These are phyloP conservation scores for Fomitopsis pulvina DNA, from an alignment of 768 basidiomycete species.

Conservation along the genomic window DNA sequence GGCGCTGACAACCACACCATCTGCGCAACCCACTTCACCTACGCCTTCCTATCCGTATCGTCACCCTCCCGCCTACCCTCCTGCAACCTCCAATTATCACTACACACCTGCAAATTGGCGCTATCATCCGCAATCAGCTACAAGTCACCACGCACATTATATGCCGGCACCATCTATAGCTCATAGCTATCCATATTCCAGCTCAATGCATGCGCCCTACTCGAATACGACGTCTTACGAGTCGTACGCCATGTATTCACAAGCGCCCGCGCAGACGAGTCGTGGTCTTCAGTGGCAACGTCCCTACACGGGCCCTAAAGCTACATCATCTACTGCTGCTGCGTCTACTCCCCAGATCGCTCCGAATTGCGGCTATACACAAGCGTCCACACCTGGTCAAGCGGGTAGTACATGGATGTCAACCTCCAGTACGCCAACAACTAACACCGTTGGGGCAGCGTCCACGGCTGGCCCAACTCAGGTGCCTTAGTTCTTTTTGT, in stretches of 20 bases:
- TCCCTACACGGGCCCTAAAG: constrained; percentile 27
- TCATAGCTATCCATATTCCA: constrained; percentile 6
- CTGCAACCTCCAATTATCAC: constrained; percentile 4
- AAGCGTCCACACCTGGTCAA: too few relatives aligned
- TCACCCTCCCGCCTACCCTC: not conserved
- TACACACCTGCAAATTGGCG: constrained; percentile 27
- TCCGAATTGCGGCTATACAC: too few relatives aligned
- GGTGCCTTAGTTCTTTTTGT: too few relatives aligned
- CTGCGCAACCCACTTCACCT: constrained; percentile 9
- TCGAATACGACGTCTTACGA: not conserved
- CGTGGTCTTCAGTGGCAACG: constrained; percentile 28
- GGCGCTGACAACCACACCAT: not conserved
- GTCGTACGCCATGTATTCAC: not conserved
- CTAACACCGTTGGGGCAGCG: too few relatives aligned
- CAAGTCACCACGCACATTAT: too few relatives aligned
- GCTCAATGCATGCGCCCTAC: not conserved
- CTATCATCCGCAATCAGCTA: too few relatives aligned
- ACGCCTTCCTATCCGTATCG: not conserved
- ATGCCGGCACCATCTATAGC: too few relatives aligned
- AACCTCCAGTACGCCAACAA: too few relatives aligned
- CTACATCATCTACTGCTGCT: too few relatives aligned
- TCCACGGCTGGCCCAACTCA: too few relatives aligned
- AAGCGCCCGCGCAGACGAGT: not conserved
- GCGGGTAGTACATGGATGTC: too few relatives aligned
- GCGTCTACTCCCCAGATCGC: too few relatives aligned